A percentile compares a stretch with the other conserved stretches of the same genome.
Evolutionary conservation across 1,139 yeast genomes (phyloP).

Genomic region (Saccharomycopsis hybrid): DNA sequence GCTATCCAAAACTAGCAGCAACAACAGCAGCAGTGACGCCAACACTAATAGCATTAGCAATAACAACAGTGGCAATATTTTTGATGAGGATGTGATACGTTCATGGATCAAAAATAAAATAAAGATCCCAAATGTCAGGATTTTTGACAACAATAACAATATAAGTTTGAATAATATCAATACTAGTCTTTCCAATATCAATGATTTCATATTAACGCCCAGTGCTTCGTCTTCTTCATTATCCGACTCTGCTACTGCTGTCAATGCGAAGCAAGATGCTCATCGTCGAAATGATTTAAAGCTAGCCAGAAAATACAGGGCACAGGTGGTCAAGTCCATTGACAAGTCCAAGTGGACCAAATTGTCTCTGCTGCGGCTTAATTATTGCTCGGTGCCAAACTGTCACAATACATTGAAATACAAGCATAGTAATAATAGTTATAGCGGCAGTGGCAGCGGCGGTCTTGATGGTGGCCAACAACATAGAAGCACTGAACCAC

Average conservation of each 20-base stretch:
- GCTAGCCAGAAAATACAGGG: slow-evolving; percentile 2
- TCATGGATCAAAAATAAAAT: slow-evolving; percentile 18
- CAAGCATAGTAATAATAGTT: not conserved
- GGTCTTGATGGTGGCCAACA: slow-evolving; percentile 25
- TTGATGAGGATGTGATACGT: slow-evolving; percentile 15
- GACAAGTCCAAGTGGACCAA: slow-evolving; percentile 13
- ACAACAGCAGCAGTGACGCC: not conserved
- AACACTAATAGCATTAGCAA: not conserved
- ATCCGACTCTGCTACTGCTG: not conserved
- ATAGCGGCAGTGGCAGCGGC: slow-evolving; percentile 25
- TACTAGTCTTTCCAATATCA: slow-evolving; percentile 10
- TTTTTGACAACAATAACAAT: slow-evolving; percentile 9
- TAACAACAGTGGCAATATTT: not conserved
- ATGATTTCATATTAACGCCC: slow-evolving; percentile 13
- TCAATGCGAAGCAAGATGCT: too few species aligned
- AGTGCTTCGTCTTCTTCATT: slow-evolving; percentile 9
- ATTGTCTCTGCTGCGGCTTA: slow-evolving; percentile 23
- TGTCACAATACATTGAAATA: slow-evolving; percentile 25
- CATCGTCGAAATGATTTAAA: not conserved
- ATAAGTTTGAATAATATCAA: slow-evolving; percentile 9
- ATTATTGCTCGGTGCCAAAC: slow-evolving; percentile 27
- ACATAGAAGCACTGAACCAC: not conserved
- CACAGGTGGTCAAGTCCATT: slow-evolving; percentile 6
- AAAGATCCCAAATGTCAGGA: slow-evolving; percentile 12
- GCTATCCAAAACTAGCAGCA: not conserved